Conservation (phyloP, 2,329 filamentous ascomycete genomes). For the Trichoderma cornu-damae region DNA sequence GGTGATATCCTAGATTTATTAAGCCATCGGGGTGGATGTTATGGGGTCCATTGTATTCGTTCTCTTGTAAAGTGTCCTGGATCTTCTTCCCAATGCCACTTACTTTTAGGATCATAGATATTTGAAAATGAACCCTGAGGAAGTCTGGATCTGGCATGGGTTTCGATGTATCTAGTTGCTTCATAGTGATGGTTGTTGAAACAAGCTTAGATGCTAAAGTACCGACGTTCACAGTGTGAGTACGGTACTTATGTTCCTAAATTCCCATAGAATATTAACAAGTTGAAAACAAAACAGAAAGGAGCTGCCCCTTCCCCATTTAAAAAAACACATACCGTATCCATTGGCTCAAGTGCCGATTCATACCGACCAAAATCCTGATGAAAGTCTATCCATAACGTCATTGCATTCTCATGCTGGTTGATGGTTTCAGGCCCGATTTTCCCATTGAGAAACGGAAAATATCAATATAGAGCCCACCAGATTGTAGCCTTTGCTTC, state of each 20-base stretch:
- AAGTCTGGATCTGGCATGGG: not conserved
- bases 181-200: not conserved
- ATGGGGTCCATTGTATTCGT: not conserved
- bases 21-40: not conserved
- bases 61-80: not conserved
- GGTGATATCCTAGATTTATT: not conserved
- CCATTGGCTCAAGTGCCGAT: not conserved
- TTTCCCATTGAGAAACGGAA: not conserved
- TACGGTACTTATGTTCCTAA: not conserved
- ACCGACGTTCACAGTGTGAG: too few species aligned
- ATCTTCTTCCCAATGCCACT: not conserved
- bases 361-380: not conserved
- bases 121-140: not conserved
- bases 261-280: too few species aligned
- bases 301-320: not conserved
- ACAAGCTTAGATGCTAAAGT: not conserved
- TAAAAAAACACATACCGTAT: not conserved
- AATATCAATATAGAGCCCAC: not conserved
- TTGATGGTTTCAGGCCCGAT: not conserved
- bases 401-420: not conserved
- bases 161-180: not conserved
- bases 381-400: not conserved
- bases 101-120: not conserved
- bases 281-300: too few species aligned
- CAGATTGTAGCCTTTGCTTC: not conserved